Evolutionary conservation across 2,329 filamentous ascomycete genomes (phyloP).

Genomic region (Phyllosticta paracitricarpa): DNA sequence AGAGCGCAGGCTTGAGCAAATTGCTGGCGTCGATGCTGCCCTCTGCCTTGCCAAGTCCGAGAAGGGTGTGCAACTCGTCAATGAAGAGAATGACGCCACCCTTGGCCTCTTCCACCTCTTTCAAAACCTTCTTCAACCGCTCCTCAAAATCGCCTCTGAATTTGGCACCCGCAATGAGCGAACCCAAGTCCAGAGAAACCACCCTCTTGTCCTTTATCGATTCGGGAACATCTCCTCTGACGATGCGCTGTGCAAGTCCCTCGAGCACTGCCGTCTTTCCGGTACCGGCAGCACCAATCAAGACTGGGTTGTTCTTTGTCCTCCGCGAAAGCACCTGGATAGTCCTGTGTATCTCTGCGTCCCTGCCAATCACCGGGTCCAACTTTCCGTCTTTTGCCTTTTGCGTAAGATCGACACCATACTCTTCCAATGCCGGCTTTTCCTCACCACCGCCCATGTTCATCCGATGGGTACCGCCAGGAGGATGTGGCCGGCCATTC

Average conservation of each 20-base stretch:
- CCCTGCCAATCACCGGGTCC: constrained; percentile 90
- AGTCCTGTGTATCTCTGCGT: constrained; percentile 82
- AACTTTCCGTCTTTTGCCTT: constrained; percentile 80
- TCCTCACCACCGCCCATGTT: constrained; percentile 64
- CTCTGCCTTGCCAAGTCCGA: constrained; percentile 89
- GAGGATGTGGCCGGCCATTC: constrained; percentile 60
- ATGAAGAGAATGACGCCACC: constrained; percentile 91
- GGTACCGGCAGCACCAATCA: constrained; percentile 86
- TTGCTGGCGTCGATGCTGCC: constrained; percentile 96
- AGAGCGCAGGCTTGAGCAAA: constrained; percentile 85
- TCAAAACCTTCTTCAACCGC: constrained; percentile 78
- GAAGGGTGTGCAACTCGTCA: constrained; percentile 83
- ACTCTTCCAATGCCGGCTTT: constrained; percentile 84
- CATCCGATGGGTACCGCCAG: constrained; percentile 91
- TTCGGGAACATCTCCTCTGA: constrained; percentile 86
- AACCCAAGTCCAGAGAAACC: constrained; percentile 77
- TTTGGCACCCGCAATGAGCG: constrained; percentile 89
- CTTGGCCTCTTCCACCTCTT: constrained; percentile 80
- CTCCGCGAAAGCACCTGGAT: constrained; percentile 87
- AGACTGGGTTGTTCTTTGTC: constrained; percentile 91
- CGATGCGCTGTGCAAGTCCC: constrained; percentile 80
- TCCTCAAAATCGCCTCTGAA: constrained; percentile 96
- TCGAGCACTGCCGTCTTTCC: constrained; percentile 93
- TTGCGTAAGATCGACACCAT: constrained; percentile 79
- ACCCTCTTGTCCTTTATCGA: constrained; percentile 93